Evolutionary conservation across 305 asterid genomes (phyloP), one percentile per base, ranked within the genome.

Genomic region (Coffea humblotiana): DNA sequence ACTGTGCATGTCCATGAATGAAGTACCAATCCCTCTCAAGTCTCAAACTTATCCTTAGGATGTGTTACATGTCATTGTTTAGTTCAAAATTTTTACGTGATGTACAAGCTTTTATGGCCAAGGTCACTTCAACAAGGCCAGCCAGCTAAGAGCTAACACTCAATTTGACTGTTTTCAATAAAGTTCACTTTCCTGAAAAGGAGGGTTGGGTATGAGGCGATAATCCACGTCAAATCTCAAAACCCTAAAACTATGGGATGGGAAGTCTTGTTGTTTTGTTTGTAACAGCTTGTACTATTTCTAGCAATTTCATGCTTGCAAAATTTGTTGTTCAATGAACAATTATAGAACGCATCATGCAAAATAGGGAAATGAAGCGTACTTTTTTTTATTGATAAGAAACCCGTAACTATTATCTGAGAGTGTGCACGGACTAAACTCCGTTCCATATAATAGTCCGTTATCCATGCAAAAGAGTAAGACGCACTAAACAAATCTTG

Each of bases 141-240:
- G 81, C 81, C 71, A 48, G 71, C 79, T 77, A 78, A 19, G 71
- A 16, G 45, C 74, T 43, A 68, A 52, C 29, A 69, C 81, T 69
- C 4, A 35, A 21, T 16, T 77, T 66, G 51, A 67, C 43, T 35
- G 18, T 27, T 77, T 67, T 8, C 43, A 15, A 69, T 78, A 71
- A 78, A 78, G 81, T 78, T 43, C 25, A 71, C 43, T 58, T 60
- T 58, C 45, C 10, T 37, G 43, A 37, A 23, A 9, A 45, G 71
- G 79, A 61, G 63, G 15, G 27, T 61, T 11, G 69, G 23, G 43
- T 25, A 25, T 56, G 19, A 23, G 18, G n/a, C 64, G 47, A 70
- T 29, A 15, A 2, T 40, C 40, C 35, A 14, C 70, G n/a, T 35
- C 71, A 25, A 37, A 37, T 2, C 43, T 37, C 43, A 37, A 25